Conservation (phyloP, 352 stramenopile genomes). For the Phytophthora fragariaefolia region DNA sequence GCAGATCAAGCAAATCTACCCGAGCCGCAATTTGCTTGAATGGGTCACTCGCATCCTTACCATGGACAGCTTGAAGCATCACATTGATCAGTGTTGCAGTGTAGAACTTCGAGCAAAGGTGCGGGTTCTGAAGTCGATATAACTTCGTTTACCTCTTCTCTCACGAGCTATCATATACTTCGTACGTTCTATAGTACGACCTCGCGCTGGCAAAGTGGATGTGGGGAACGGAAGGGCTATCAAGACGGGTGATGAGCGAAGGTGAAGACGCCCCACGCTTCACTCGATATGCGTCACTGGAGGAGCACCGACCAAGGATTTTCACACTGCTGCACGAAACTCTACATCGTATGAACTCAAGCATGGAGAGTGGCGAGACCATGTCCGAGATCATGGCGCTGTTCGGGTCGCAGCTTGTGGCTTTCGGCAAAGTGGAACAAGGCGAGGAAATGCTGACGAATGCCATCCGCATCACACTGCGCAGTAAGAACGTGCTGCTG, state of each 20-base stretch:
- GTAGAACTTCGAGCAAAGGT: slow-evolving; percentile 67
- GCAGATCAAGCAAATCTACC: slow-evolving; percentile 56
- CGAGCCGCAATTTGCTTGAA: slow-evolving; percentile 56
- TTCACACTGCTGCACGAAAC: slow-evolving; percentile 55
- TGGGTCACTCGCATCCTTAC: slow-evolving; percentile 55
- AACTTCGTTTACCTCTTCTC: no score
- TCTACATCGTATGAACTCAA: slow-evolving; percentile 49
- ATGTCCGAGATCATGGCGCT: slow-evolving; percentile 77
- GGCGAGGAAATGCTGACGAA: slow-evolving; percentile 72
- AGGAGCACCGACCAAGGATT: slow-evolving; percentile 52
- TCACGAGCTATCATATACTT: no score
- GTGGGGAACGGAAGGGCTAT: slow-evolving; percentile 61
- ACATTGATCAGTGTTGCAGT: slow-evolving; percentile 58
- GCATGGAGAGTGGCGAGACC: slow-evolving; percentile 60
- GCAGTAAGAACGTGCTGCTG: slow-evolving; percentile 78
- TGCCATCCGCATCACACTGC: slow-evolving; percentile 54
- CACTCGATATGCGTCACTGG: slow-evolving; percentile 41
- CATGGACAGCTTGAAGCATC: slow-evolving; percentile 46
- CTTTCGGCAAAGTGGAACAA: slow-evolving; percentile 41
- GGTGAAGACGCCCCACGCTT: slow-evolving; percentile 9
- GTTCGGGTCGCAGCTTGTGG: slow-evolving; percentile 62
- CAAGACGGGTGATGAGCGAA: slow-evolving; percentile 3
- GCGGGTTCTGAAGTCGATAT: no score
- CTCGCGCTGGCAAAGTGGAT: slow-evolving; percentile 76
- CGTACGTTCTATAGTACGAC: slow-evolving; percentile 59